A percentile compares a stretch with the other conserved stretches of the same genome.
These are phyloP conservation scores for Aspergillus kassunensis DNA, from an alignment of 495 filamentous ascomycete species.

Conservation along the genomic window DNA sequence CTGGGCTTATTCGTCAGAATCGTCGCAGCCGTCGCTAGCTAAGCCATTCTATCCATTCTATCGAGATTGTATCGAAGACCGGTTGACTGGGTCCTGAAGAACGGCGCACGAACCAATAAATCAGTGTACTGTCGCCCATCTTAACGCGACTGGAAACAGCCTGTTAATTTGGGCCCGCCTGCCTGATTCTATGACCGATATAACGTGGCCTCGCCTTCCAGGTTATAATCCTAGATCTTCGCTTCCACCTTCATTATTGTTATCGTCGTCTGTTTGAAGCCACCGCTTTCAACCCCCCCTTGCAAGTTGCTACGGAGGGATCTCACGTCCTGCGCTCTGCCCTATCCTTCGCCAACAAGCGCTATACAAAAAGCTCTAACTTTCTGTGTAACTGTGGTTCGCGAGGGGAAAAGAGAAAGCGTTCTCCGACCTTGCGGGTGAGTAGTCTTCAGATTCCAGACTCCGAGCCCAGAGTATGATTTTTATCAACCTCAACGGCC, in stretches of 20 bases:
- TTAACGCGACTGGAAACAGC: neutral
- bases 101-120: conserved; percentile 11
- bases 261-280: neutral
- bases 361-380: neutral
- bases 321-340: neutral
- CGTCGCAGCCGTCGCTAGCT: conserved; percentile 5
- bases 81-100: conserved; percentile 10
- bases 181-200: conserved; percentile 1
- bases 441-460: no score
- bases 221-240: neutral
- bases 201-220: conserved; percentile 13
- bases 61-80: conserved; percentile 7
- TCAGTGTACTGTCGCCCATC: neutral
- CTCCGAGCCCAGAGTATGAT: no score
- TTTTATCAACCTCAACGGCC: conserved; percentile 9
- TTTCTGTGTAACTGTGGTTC: conserved; percentile 5
- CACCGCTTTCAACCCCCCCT: neutral
- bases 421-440: conserved; percentile 7
- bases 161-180: conserved; percentile 4
- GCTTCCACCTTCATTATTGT: neutral
- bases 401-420: conserved; percentile 12
- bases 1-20: conserved; percentile 6
- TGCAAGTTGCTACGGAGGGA: no score
- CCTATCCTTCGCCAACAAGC: neutral
- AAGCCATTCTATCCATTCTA: conserved; percentile 13